phyloP scores from a whole-genome alignment of 192 early-diverging fungal species.

The Backusella parvicylindrica region DNA sequence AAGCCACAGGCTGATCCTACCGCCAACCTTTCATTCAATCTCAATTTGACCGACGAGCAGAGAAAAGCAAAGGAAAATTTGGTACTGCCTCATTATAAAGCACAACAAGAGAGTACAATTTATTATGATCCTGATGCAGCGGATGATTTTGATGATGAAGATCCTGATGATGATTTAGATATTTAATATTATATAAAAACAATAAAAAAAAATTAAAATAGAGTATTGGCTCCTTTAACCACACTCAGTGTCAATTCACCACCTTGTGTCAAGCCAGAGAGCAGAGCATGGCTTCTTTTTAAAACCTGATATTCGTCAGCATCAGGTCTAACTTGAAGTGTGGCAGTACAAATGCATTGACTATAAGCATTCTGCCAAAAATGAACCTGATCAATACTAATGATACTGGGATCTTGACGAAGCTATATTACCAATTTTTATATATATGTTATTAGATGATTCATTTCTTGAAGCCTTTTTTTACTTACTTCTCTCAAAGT shows the following conservation, averaged over 20 bases:
- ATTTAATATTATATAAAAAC: constrained; percentile 48
- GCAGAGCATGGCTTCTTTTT: background rate
- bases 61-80: constrained; percentile 66
- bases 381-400: constrained; percentile 44
- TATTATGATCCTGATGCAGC: constrained; percentile 82
- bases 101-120: constrained; percentile 50
- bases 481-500: constrained; percentile 37
- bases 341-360: constrained; percentile 46
- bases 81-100: constrained; percentile 79
- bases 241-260: constrained; percentile 8
- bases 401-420: constrained; percentile 39
- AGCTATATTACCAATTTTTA: too few species aligned
- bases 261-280: background rate
- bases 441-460: too few species aligned
- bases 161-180: constrained; percentile 88
- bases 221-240: background rate
- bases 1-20: constrained; percentile 51
- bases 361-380: constrained; percentile 55
- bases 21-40: constrained; percentile 82
- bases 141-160: constrained; percentile 90
- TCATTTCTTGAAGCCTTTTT: too few species aligned
- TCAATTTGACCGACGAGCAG: constrained; percentile 82
- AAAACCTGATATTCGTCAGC: constrained; percentile 48
- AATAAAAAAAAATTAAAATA: background rate
- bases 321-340: constrained; percentile 40